Conservation (phyloP, 371 early-diverging fungal genomes). For the Lichtheimia hyalospora region DNA sequence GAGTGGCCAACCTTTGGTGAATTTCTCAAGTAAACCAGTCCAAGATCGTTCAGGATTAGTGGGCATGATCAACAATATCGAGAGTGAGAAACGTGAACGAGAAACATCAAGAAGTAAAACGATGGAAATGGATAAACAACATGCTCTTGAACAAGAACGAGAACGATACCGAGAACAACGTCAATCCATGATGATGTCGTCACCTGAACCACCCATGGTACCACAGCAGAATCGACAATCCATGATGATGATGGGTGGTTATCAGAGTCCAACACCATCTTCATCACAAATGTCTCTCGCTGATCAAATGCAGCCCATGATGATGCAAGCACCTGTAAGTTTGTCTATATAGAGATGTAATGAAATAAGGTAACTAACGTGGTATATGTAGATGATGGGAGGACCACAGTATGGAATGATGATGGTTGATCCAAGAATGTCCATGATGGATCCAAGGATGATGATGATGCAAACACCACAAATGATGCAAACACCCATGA, state of each 20-base stretch:
- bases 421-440: conserved; percentile 42
- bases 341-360: too few species aligned
- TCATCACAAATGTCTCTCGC: too few species aligned
- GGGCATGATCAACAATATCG: conserved; percentile 13
- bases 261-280: too few species aligned
- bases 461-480: conserved; percentile 21
- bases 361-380: neutral
- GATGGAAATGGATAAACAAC: conserved; percentile 29
- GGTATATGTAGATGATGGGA: neutral
- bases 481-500: conserved; percentile 26
- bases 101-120: conserved; percentile 18
- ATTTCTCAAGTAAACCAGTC: conserved; percentile 35
- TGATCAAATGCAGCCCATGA: too few species aligned
- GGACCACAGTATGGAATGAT: conserved; percentile 11
- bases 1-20: conserved; percentile 45
- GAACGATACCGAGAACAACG: conserved; percentile 24
- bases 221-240: neutral
- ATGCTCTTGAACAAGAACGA: conserved; percentile 34
- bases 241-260: neutral
- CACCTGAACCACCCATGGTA: conserved; percentile 12
- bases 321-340: neutral
- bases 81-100: neutral
- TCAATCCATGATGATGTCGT: conserved; percentile 6
- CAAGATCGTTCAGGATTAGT: conserved; percentile 45
- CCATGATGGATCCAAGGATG: conserved; percentile 41